phyloP scores from a whole-genome alignment of 148 eudicot genomes.

The Vaccinium vitisidaea region DNA sequence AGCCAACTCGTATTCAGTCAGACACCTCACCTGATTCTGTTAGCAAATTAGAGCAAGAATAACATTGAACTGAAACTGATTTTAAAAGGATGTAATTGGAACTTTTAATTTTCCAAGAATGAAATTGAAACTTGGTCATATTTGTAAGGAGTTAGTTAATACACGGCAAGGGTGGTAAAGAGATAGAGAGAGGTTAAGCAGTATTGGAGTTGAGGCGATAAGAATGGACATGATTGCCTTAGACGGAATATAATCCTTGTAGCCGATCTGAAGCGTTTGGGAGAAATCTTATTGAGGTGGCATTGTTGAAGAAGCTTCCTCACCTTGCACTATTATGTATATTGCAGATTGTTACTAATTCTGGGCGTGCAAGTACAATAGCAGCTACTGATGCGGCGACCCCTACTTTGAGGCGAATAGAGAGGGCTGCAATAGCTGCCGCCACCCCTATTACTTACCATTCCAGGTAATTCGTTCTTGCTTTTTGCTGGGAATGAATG shows the following conservation, averaged over 20 bases:
- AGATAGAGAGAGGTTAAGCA: not conserved
- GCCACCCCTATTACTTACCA: conserved; percentile 93
- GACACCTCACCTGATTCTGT: too few relatives aligned
- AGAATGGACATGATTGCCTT: not conserved
- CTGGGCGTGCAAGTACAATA: conserved; percentile 94
- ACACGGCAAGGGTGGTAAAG: not conserved
- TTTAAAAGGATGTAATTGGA: too few relatives aligned
- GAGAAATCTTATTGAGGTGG: not conserved
- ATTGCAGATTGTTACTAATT: conserved; percentile 85
- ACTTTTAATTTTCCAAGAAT: too few relatives aligned
- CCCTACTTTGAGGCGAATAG: conserved; percentile 90
- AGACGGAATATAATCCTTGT: not conserved
- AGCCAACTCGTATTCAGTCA: too few relatives aligned
- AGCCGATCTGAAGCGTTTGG: not conserved
- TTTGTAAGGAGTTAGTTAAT: not conserved
- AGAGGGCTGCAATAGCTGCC: conserved; percentile 99
- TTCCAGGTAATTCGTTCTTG: conserved; percentile 52
- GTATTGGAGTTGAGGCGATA: not conserved
- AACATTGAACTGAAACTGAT: too few relatives aligned
- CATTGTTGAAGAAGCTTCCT: not conserved
- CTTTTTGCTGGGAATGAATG: conserved; percentile 5
- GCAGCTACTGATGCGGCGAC: conserved; percentile 99
- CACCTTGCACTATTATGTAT: conserved; percentile 13
- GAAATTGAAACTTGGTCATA: too few relatives aligned
- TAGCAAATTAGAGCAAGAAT: too few relatives aligned